Percentiles rank a stretch among this genome's conserved stretches.
Evolutionary conservation across 1,284 basidiomycete species (phyloP).

Genomic region (Boletus smithii): DNA sequence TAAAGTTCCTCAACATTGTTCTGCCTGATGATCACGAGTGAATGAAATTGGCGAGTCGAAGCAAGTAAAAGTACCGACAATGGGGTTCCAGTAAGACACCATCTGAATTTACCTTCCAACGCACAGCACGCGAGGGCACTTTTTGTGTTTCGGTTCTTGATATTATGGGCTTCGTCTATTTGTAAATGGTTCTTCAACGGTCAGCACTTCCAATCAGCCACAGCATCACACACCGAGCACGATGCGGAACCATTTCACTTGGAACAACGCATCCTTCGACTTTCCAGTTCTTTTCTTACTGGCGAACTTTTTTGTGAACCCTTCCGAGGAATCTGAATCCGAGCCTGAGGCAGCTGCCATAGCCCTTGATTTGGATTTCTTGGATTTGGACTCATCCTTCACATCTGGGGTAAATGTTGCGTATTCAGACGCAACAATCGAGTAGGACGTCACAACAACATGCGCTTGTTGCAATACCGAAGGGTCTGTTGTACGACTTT

Average conservation of each 20-base stretch:
- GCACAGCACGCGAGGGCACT: constrained; percentile 79
- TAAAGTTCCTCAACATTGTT: constrained; percentile 91
- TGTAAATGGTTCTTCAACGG: neutral
- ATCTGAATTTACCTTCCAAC: constrained; percentile 76
- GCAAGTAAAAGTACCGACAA: constrained; percentile 53
- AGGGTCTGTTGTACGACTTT: constrained; percentile 65
- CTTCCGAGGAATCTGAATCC: constrained; percentile 40
- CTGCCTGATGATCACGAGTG: constrained; percentile 44
- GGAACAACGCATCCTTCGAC: constrained; percentile 70
- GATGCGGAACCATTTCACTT: constrained; percentile 80
- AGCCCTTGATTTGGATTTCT: constrained; percentile 34
- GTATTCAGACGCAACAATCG: constrained; percentile 74
- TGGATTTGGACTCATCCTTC: constrained; percentile 49
- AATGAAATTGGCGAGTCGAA: neutral
- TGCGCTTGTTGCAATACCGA: constrained; percentile 59
- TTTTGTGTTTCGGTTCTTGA: constrained; percentile 90
- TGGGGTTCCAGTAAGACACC: constrained; percentile 90
- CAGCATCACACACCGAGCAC: constrained; percentile 62
- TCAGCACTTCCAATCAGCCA: neutral
- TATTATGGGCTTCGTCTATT: constrained; percentile 95
- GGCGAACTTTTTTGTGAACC: constrained; percentile 26
- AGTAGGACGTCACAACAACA: constrained; percentile 84
- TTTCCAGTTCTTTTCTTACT: constrained; percentile 36
- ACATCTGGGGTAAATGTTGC: constrained; percentile 44
- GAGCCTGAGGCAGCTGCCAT: constrained; percentile 34